phyloP scores from a whole-genome alignment of 2,329 filamentous ascomycete species.

The Pyrenochaeta sp. region DNA sequence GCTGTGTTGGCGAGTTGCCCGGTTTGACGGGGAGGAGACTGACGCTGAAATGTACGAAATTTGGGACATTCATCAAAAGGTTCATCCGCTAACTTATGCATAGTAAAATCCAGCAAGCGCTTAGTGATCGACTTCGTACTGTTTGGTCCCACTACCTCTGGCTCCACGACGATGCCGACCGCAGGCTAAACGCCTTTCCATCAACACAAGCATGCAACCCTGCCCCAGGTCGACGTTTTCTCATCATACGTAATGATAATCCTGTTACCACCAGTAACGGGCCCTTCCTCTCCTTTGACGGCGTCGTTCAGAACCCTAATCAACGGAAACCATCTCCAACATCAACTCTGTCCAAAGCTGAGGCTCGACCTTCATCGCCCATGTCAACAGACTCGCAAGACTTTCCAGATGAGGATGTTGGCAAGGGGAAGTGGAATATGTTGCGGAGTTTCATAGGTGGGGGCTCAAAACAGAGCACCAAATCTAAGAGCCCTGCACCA shows the following conservation, averaged over 20 bases:
- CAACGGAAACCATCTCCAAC: slow-evolving; percentile 42
- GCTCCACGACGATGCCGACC: slow-evolving; percentile 73
- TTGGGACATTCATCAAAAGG: background rate
- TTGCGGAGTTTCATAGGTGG: slow-evolving; percentile 69
- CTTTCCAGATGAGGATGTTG: slow-evolving; percentile 51
- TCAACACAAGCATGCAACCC: slow-evolving; percentile 85
- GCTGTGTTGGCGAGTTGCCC: slow-evolving; percentile 86
- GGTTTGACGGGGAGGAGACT: slow-evolving; percentile 73
- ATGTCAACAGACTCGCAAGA: slow-evolving; percentile 43
- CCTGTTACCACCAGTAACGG: slow-evolving; percentile 61
- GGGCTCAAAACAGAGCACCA: slow-evolving; percentile 53
- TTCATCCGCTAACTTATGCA: slow-evolving; percentile 21
- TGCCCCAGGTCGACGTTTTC: slow-evolving; percentile 82
- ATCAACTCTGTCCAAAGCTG: slow-evolving; percentile 29
- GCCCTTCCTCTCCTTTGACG: slow-evolving; percentile 71
- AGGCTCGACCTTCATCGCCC: slow-evolving; percentile 39
- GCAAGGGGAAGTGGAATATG: slow-evolving; percentile 68
- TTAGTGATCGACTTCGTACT: slow-evolving; percentile 73
- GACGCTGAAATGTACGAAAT: slow-evolving; percentile 71
- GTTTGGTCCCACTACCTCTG: slow-evolving; percentile 83
- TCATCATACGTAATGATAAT: slow-evolving; percentile 86
- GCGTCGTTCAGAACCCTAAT: slow-evolving; percentile 57
- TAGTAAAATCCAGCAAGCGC: slow-evolving; percentile 74
- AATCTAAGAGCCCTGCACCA: slow-evolving; percentile 48
- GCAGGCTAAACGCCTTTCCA: slow-evolving; percentile 64